Conservation (phyloP, 257 asterid species). For the Nicotiana paniculata region DNA sequence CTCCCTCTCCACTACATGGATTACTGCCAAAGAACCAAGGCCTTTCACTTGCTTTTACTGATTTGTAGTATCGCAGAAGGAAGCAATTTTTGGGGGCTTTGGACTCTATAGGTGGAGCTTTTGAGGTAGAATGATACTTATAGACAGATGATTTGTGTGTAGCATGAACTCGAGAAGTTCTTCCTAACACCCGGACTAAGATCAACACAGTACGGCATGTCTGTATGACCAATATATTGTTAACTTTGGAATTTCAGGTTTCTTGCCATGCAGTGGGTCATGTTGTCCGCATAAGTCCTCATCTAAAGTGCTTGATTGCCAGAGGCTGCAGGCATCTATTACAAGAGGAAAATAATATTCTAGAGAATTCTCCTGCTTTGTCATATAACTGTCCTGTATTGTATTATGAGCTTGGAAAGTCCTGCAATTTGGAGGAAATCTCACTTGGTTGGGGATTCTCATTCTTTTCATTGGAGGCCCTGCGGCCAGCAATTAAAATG, state of each 20-base stretch:
- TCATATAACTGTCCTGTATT: conserved; percentile 29
- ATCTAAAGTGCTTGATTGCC: conserved; percentile 51
- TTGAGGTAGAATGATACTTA: not conserved
- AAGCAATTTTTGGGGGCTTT: not conserved
- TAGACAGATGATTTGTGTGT: not conserved
- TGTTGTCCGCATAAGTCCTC: conserved; percentile 46
- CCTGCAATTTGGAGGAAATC: conserved; percentile 63
- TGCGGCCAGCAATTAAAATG: conserved; percentile 57
- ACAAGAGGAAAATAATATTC: conserved; percentile 24
- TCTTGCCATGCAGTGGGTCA: conserved; percentile 49
- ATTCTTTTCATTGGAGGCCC: conserved; percentile 42
- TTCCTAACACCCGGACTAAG: not conserved
- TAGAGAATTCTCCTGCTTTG: conserved; percentile 18
- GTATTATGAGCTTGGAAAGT: conserved; percentile 45
- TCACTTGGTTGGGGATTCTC: conserved; percentile 93
- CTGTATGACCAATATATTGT: conserved; percentile 7
- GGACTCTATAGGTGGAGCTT: not conserved
- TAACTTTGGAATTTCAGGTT: conserved; percentile 44
- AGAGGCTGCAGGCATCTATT: conserved; percentile 66
- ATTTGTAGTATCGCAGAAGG: not conserved
- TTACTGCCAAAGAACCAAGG: not conserved
- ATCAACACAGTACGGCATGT: not conserved
- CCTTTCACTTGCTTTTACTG: not conserved
- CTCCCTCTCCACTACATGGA: not conserved
- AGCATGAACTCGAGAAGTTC: not conserved